Percentiles rank a stretch among this genome's conserved stretches.
These are phyloP conservation scores for Aspergillus clavatus DNA, from an alignment of 2,329 filamentous ascomycete species.

Conservation along the genomic window DNA sequence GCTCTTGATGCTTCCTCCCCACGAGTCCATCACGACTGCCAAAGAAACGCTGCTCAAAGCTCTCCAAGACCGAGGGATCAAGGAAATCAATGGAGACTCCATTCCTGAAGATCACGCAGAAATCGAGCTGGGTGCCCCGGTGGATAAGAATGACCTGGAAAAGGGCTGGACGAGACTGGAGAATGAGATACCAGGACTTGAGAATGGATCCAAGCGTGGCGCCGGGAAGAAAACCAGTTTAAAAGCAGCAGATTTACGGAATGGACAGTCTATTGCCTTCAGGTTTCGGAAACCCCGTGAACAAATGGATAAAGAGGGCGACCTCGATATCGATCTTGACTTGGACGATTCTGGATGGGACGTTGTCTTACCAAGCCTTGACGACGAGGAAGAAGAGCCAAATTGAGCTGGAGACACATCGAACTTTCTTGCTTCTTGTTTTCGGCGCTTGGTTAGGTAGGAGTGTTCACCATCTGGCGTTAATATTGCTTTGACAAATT, in stretches of 20 bases:
- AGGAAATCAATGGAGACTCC: constrained; percentile 34
- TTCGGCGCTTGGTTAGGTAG: not conserved
- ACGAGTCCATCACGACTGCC: constrained; percentile 53
- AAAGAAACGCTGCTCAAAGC: constrained; percentile 56
- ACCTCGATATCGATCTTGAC: constrained; percentile 23
- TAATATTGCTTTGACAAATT: not conserved
- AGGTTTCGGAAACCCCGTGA: constrained; percentile 26
- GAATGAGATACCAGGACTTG: constrained; percentile 25
- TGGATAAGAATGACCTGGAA: constrained; percentile 45
- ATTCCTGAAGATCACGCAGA: constrained; percentile 38
- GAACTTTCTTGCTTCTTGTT: not conserved
- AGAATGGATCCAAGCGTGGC: constrained; percentile 21
- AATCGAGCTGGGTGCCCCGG: constrained; percentile 45
- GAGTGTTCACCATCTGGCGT: constrained; percentile 1
- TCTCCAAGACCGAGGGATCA: constrained; percentile 45
- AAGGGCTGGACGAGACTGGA: constrained; percentile 48
- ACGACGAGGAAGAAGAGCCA: constrained; percentile 28
- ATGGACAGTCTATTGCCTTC: constrained; percentile 33
- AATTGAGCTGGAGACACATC: constrained; percentile 3
- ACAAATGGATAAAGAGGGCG: constrained; percentile 12
- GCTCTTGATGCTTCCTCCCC: constrained; percentile 60
- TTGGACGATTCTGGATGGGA: constrained; percentile 35
- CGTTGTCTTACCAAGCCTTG: constrained; percentile 31
- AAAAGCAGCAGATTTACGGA: constrained; percentile 24
- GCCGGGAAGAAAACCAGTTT: constrained; percentile 28